These are phyloP conservation scores for Pyrus bretschneideri DNA, from an alignment of 306 rosid genomes.

Conservation along the genomic window DNA sequence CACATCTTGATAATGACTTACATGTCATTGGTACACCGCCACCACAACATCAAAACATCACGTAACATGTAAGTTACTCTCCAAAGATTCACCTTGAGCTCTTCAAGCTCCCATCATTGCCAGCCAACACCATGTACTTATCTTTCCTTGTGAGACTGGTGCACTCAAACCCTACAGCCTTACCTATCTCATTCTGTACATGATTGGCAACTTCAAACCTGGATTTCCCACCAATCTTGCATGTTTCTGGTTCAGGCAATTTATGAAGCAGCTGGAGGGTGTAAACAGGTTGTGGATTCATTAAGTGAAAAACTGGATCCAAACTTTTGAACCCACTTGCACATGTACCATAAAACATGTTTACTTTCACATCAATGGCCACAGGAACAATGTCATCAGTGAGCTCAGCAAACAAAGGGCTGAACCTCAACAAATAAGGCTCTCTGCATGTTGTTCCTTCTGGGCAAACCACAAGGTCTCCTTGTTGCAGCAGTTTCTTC, in stretches of 20 bases:
- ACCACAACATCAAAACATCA: background rate
- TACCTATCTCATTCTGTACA: constrained; percentile 52
- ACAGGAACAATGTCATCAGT: constrained; percentile 57
- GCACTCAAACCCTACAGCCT: constrained; percentile 45
- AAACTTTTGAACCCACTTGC: constrained; percentile 50
- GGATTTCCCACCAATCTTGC: constrained; percentile 37
- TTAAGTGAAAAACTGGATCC: constrained; percentile 36
- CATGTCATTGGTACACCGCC: background rate
- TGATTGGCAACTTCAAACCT: constrained; percentile 57
- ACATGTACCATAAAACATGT: constrained; percentile 63
- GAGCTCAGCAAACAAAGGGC: constrained; percentile 65
- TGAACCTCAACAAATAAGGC: constrained; percentile 64
- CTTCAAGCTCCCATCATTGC: constrained; percentile 40
- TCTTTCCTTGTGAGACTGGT: constrained; percentile 56
- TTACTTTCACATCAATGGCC: constrained; percentile 42
- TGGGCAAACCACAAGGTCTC: constrained; percentile 64
- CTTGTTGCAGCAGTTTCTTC: constrained; percentile 31
- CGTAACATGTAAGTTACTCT: background rate
- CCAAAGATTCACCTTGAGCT: background rate
- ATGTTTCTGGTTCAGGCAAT: constrained; percentile 26
- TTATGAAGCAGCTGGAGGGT: constrained; percentile 21
- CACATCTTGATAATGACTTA: background rate
- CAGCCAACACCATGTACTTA: constrained; percentile 58
- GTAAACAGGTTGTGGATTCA: constrained; percentile 53
- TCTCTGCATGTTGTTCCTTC: constrained; percentile 86